These are phyloP conservation scores for Sphaerulina vaccinii DNA, from an alignment of 2,329 filamentous ascomycete species.

Conservation along the genomic window DNA sequence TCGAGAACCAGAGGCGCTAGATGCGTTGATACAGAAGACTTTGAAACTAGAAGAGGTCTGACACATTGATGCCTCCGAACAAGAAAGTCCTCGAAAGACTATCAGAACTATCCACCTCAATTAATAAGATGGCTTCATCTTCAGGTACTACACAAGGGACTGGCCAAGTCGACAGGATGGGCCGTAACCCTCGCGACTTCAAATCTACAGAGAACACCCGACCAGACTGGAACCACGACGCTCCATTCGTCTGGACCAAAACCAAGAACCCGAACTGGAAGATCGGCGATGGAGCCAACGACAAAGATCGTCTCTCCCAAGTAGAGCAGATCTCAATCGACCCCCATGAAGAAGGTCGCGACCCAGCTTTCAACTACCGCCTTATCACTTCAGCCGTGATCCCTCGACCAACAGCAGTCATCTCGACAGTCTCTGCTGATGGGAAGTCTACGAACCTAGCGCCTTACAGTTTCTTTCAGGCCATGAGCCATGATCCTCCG, in stretches of 20 bases:
- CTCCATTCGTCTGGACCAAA: conserved; percentile 57
- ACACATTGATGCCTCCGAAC: too few relatives aligned
- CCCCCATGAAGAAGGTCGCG: conserved; percentile 68
- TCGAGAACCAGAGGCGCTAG: too few relatives aligned
- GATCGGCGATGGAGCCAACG: conserved; percentile 63
- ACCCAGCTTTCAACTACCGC: conserved; percentile 76
- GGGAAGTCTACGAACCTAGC: conserved; percentile 30
- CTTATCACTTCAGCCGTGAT: conserved; percentile 68
- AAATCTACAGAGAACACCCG: conserved; percentile 65
- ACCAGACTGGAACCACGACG: conserved; percentile 56
- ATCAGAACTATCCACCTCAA: not conserved
- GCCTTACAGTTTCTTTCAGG: conserved; percentile 35
- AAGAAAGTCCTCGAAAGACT: not conserved
- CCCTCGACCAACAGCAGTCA: conserved; percentile 22
- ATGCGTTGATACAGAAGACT: too few relatives aligned
- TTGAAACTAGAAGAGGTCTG: too few relatives aligned
- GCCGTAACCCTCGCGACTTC: conserved; percentile 72
- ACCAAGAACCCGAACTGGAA: conserved; percentile 63
- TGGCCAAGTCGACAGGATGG: conserved; percentile 25
- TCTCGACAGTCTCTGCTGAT: conserved; percentile 24
- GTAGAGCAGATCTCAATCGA: conserved; percentile 71
- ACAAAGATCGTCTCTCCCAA: conserved; percentile 45
- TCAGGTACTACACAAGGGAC: conserved; percentile 4
- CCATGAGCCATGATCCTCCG: conserved; percentile 27
- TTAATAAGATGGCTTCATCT: conserved; percentile 1